phyloP scores from a whole-genome alignment of 257 asterid species.

The Mitragyna speciosa region DNA sequence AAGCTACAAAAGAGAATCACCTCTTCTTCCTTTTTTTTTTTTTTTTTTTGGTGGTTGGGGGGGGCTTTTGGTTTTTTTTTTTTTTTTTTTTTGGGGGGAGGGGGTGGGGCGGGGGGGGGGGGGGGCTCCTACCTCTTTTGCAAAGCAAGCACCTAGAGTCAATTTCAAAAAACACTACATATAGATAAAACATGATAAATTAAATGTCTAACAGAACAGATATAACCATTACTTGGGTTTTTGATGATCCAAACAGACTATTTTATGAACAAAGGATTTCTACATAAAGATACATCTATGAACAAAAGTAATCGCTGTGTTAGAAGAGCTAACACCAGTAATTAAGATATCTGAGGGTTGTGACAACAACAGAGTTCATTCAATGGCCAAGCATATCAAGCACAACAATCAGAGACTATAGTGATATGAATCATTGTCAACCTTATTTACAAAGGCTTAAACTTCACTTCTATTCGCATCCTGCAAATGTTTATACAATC shows the following conservation, averaged over 20 bases:
- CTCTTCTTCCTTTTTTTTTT: no score
- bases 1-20: background rate
- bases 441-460: background rate
- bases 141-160: background rate
- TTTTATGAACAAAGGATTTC: background rate
- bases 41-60: no score
- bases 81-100: no score
- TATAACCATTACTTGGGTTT: background rate
- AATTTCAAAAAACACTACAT: background rate
- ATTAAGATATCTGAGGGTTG: background rate
- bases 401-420: background rate
- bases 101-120: no score
- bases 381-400: background rate
- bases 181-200: background rate
- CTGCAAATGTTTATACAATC: background rate
- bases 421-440: background rate
- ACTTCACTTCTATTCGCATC: background rate
- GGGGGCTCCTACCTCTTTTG: no score
- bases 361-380: background rate
- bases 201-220: background rate
- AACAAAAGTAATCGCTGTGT: background rate
- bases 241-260: background rate
- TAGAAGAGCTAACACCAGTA: background rate
- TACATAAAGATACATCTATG: background rate
- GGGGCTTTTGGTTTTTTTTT: no score